These are phyloP conservation scores for Xylariaceae sp. DNA, from an alignment of 2,329 filamentous ascomycete species.

Conservation along the genomic window DNA sequence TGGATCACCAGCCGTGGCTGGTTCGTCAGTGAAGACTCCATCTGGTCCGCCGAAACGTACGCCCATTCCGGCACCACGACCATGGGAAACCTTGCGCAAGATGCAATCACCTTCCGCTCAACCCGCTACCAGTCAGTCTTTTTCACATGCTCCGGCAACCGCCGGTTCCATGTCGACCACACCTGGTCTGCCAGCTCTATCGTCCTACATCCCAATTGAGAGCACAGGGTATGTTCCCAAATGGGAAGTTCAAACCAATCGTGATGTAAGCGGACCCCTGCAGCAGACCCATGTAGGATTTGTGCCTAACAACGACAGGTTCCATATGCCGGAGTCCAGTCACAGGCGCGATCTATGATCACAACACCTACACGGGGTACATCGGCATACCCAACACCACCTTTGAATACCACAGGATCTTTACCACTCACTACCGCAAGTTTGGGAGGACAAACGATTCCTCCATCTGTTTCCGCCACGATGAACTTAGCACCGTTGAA, in stretches of 20 bases:
- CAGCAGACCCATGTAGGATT: conserved; percentile 29
- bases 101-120: conserved; percentile 14
- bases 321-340: conserved; percentile 22
- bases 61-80: conserved; percentile 30
- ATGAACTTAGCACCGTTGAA: not conserved
- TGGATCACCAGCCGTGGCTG: not conserved
- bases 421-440: not conserved
- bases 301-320: conserved; percentile 33
- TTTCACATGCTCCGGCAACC: conserved; percentile 1
- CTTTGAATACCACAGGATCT: conserved; percentile 1
- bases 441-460: not conserved
- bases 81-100: conserved; percentile 31
- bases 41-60: conserved; percentile 24
- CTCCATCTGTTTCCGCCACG: not conserved
- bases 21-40: conserved; percentile 11
- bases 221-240: conserved; percentile 20
- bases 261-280: conserved; percentile 35
- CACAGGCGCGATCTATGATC: conserved; percentile 13
- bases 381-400: conserved; percentile 4
- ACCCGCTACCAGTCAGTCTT: conserved; percentile 3
- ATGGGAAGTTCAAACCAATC: conserved; percentile 26
- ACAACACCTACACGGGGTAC: conserved; percentile 1
- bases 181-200: conserved; percentile 5
- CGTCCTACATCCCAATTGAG: conserved; percentile 12
- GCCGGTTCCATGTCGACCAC: conserved; percentile 4